A percentile compares a stretch with the other conserved stretches of the same genome.
Evolutionary conservation across 2,329 filamentous ascomycete species (phyloP).

Genomic region (Beauveria asiatica): DNA sequence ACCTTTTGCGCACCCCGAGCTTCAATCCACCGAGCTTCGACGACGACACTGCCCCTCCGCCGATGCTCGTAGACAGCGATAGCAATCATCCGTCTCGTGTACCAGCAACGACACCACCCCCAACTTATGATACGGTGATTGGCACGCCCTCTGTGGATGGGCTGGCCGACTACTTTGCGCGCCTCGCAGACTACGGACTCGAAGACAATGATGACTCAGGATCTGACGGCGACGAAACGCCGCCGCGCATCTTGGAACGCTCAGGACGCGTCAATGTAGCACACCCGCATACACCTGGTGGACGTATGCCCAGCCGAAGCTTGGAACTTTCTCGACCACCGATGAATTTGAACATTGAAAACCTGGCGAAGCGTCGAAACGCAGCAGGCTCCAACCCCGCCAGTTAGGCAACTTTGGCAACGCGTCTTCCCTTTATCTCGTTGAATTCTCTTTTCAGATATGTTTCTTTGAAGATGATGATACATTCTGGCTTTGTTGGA

Average conservation of each 20-base stretch:
- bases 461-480: too few relatives aligned
- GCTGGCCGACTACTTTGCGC: slow-evolving; percentile 78
- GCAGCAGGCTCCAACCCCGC: not conserved
- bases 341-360: slow-evolving; percentile 10
- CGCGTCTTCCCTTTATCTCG: too few relatives aligned
- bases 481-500: too few relatives aligned
- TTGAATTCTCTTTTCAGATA: too few relatives aligned
- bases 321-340: slow-evolving; percentile 41
- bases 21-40: slow-evolving; percentile 86
- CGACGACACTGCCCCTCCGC: slow-evolving; percentile 48
- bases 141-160: slow-evolving; percentile 59
- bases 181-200: slow-evolving; percentile 63
- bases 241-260: slow-evolving; percentile 39
- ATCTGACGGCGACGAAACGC: slow-evolving; percentile 35
- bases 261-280: slow-evolving; percentile 49
- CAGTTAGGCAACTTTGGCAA: too few relatives aligned
- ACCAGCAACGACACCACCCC: slow-evolving; percentile 65
- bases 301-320: slow-evolving; percentile 46
- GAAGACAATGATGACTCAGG: slow-evolving; percentile 30
- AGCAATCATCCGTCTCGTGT: slow-evolving; percentile 13
- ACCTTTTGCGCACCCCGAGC: slow-evolving; percentile 72
- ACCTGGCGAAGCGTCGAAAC: not conserved
- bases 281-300: slow-evolving; percentile 47
- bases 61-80: slow-evolving; percentile 20
- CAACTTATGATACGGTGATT: slow-evolving; percentile 73